phyloP scores from a whole-genome alignment of 352 stramenopile species.

The Pythium coloratum region DNA sequence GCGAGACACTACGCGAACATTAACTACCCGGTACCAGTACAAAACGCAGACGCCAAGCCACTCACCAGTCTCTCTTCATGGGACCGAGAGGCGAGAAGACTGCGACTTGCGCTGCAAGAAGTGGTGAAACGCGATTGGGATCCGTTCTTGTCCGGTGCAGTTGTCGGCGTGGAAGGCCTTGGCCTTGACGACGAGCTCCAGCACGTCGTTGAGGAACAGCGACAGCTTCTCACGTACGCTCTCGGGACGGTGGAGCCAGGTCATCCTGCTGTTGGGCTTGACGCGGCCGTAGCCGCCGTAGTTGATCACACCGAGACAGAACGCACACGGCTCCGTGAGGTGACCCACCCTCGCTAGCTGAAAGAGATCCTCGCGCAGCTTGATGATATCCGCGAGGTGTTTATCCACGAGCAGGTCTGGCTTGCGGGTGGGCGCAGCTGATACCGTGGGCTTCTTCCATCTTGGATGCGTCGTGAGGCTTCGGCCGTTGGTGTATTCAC shows the following conservation, averaged over 20 bases:
- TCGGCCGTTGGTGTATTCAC: constrained; percentile 1
- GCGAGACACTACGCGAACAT: too few species aligned
- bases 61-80: too few species aligned
- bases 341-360: constrained; percentile 11
- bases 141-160: constrained; percentile 7
- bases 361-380: constrained; percentile 12
- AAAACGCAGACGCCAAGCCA: too few species aligned
- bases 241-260: constrained; percentile 13
- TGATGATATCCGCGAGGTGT: background rate
- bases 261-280: constrained; percentile 13
- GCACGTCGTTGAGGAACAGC: constrained; percentile 8
- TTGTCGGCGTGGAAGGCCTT: constrained; percentile 11
- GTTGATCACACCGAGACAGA: constrained; percentile 13
- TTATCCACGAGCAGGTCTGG: constrained; percentile 1
- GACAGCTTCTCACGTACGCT: constrained; percentile 12
- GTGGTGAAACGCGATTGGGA: background rate
- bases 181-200: constrained; percentile 2
- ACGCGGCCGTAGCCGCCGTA: constrained; percentile 18
- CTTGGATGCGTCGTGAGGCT: constrained; percentile 1
- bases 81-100: background rate
- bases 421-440: background rate
- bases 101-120: constrained; percentile 4
- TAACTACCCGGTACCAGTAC: too few species aligned
- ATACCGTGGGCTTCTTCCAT: background rate
- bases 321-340: constrained; percentile 10